phyloP scores from a whole-genome alignment of 768 basidiomycete species.

The Cytidiella melzeri region DNA sequence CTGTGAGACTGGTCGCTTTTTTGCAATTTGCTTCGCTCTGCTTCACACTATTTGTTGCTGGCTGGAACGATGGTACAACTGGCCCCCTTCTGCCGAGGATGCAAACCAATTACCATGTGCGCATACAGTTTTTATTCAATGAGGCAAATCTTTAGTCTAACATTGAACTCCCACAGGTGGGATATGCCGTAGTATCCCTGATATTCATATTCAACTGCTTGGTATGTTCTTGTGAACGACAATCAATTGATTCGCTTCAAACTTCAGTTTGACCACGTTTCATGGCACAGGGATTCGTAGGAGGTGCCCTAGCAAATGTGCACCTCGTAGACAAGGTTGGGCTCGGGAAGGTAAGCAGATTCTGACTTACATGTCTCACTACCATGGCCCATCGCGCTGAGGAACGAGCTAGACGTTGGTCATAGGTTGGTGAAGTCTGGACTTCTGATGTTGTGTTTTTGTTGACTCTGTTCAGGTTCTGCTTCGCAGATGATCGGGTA shows the following conservation, averaged over 20 bases:
- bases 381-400: no score
- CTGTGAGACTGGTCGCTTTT: slow-evolving; percentile 8
- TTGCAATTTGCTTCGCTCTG: slow-evolving; percentile 53
- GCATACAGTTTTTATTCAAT: no score
- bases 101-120: slow-evolving; percentile 48
- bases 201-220: slow-evolving; percentile 50
- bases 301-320: slow-evolving; percentile 42
- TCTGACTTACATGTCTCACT: not conserved
- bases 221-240: slow-evolving; percentile 22
- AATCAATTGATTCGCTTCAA: not conserved
- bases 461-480: slow-evolving; percentile 33
- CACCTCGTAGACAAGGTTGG: slow-evolving; percentile 38
- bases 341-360: slow-evolving; percentile 38
- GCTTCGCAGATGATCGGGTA: slow-evolving; percentile 48
- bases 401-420: no score
- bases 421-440: no score
- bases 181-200: slow-evolving; percentile 50
- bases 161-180: slow-evolving; percentile 28
- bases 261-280: slow-evolving; percentile 16
- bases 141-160: no score
- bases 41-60: slow-evolving; percentile 52
- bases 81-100: slow-evolving; percentile 74
- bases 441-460: no score
- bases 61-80: slow-evolving; percentile 75
- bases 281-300: slow-evolving; percentile 40